Evolutionary conservation across 441 rosid genomes (phyloP).

Genomic region (Viola pubescens): DNA sequence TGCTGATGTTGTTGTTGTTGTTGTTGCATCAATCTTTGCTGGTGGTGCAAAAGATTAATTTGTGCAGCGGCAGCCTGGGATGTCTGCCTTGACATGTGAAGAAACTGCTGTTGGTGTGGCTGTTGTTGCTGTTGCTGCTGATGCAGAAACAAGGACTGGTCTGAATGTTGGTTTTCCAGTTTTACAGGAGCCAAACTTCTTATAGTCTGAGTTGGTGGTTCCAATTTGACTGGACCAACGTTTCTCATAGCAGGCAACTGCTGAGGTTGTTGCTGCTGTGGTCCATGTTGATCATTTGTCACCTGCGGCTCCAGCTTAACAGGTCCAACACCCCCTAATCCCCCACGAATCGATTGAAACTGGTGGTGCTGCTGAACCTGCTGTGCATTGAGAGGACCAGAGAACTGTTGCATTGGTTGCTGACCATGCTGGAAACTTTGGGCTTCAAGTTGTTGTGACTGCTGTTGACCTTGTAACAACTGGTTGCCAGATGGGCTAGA

Average conservation of each 20-base stretch:
- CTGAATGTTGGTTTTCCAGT: conserved; percentile 75
- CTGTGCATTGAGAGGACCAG: conserved; percentile 39
- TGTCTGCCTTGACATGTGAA: conserved; percentile 77
- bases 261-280: conserved; percentile 44
- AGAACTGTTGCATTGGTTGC: conserved; percentile 53
- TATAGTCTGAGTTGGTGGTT: conserved; percentile 50
- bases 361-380: conserved; percentile 60
- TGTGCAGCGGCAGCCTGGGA: conserved; percentile 64
- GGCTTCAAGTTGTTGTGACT: conserved; percentile 54
- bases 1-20: conserved; percentile 81
- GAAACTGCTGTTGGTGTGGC: conserved; percentile 60
- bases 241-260: conserved; percentile 56
- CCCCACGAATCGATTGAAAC: conserved; percentile 52
- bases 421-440: conserved; percentile 65
- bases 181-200: conserved; percentile 67
- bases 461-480: conserved; percentile 60
- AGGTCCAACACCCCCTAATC: conserved; percentile 55
- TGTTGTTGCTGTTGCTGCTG: conserved; percentile 62
- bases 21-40: conserved; percentile 65
- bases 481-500: conserved; percentile 48
- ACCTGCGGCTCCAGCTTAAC: conserved; percentile 83
- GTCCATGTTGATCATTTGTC: conserved; percentile 51
- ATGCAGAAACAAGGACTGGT: conserved; percentile 58
- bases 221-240: conserved; percentile 59
- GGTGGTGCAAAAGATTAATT: conserved; percentile 59